Conservation (phyloP, 805 yeast species). For the Hanseniaspora lachancei region DNA sequence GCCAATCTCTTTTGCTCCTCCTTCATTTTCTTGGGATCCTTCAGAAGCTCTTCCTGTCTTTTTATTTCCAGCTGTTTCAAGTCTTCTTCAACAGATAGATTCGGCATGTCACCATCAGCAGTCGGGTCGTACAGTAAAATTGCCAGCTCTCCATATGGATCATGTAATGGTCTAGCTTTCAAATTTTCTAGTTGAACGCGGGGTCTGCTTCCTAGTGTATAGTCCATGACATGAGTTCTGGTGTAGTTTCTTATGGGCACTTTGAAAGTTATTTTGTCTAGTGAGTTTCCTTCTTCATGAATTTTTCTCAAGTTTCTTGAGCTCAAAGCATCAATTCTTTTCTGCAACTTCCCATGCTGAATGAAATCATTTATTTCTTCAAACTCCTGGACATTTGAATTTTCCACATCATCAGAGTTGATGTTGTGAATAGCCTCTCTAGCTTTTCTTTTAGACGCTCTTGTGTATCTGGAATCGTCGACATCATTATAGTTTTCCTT, state of each 20-base stretch:
- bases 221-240: slow-evolving; percentile 41
- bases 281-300: slow-evolving; percentile 27
- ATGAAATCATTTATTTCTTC: slow-evolving; percentile 9
- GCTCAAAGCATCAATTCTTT: slow-evolving; percentile 46
- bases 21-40: slow-evolving; percentile 24
- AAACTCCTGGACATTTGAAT: slow-evolving; percentile 11
- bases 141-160: slow-evolving; percentile 86
- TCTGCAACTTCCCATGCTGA: slow-evolving; percentile 7
- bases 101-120: slow-evolving; percentile 43
- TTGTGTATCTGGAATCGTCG: slow-evolving; percentile 14
- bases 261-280: slow-evolving; percentile 30
- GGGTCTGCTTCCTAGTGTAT: slow-evolving; percentile 73
- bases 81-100: slow-evolving; percentile 16
- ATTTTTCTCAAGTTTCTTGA: slow-evolving; percentile 37
- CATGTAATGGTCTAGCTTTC: slow-evolving; percentile 89
- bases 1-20: slow-evolving; percentile 22
- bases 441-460: slow-evolving; percentile 20
- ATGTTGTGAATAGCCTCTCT: slow-evolving; percentile 7
- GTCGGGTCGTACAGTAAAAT: slow-evolving; percentile 93
- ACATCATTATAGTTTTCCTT: slow-evolving; percentile 15
- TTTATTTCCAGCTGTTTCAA: slow-evolving; percentile 12
- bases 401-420: slow-evolving; percentile 27
- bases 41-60: slow-evolving; percentile 14
- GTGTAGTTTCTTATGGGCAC: slow-evolving; percentile 43
- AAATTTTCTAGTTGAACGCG: slow-evolving; percentile 31